Evolutionary conservation across 2,329 filamentous ascomycete species (phyloP).

Genomic region (Apiospora hydei): DNA sequence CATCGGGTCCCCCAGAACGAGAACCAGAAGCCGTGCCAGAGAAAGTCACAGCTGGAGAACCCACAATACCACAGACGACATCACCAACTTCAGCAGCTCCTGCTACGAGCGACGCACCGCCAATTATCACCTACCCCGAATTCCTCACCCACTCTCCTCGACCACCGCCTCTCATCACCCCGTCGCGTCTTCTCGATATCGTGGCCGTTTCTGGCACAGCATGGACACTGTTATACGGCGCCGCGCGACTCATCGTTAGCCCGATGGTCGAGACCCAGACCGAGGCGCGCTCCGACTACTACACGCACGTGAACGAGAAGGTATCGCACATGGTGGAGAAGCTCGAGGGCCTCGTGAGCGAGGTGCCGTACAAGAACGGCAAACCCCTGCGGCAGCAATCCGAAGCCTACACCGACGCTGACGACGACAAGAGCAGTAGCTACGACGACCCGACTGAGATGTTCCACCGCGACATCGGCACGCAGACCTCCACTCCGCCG

Average conservation of each 20-base stretch:
- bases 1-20: neutral
- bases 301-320: conserved; percentile 54
- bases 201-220: conserved; percentile 65
- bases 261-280: conserved; percentile 65
- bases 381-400: conserved; percentile 33
- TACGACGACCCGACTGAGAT: conserved; percentile 75
- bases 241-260: conserved; percentile 71
- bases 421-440: conserved; percentile 52
- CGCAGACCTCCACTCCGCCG: conserved; percentile 70
- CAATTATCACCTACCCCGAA: conserved; percentile 75
- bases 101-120: conserved; percentile 53
- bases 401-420: conserved; percentile 30
- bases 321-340: conserved; percentile 55
- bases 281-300: conserved; percentile 60
- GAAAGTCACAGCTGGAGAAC: conserved; percentile 1
- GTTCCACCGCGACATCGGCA: conserved; percentile 82
- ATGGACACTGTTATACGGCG: conserved; percentile 72
- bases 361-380: conserved; percentile 56
- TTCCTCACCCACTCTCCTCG: conserved; percentile 66
- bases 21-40: conserved; percentile 2
- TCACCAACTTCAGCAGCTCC: conserved; percentile 14
- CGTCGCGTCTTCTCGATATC: conserved; percentile 63
- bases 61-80: conserved; percentile 10
- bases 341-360: conserved; percentile 66
- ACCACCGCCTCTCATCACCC: conserved; percentile 69